Percentiles rank a stretch among this genome's conserved stretches.
These are phyloP conservation scores for Primulina huaijiensis DNA, from an alignment of 257 asterid genomes.

Conservation along the genomic window DNA sequence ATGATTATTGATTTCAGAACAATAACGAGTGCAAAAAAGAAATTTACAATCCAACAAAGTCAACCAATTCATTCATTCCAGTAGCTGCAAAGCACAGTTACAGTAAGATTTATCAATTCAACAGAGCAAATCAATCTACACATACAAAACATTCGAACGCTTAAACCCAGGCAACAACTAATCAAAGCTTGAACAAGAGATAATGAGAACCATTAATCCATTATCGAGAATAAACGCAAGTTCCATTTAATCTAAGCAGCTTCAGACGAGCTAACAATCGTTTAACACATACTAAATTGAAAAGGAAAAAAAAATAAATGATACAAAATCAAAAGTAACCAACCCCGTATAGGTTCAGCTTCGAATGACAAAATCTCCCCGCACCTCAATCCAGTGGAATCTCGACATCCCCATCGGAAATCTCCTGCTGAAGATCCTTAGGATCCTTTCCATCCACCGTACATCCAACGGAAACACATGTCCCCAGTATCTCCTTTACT, in stretches of 20 bases:
- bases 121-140: not conserved
- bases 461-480: slow-evolving; percentile 71
- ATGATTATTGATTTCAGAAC: too few relatives aligned
- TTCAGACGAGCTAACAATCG: slow-evolving; percentile 1
- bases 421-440: slow-evolving; percentile 71
- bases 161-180: not conserved
- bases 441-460: slow-evolving; percentile 70
- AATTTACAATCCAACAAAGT: not conserved
- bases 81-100: not conserved
- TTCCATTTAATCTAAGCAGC: slow-evolving; percentile 20
- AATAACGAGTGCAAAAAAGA: not conserved
- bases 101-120: not conserved
- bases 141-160: not conserved
- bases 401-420: slow-evolving; percentile 58
- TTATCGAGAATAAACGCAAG: slow-evolving; percentile 12
- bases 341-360: slow-evolving; percentile 11
- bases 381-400: slow-evolving; percentile 46
- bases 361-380: not conserved
- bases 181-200: not conserved
- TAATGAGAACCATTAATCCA: not conserved
- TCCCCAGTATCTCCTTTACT: slow-evolving; percentile 69
- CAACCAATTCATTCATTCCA: not conserved
- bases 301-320: slow-evolving; percentile 16
- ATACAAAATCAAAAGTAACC: slow-evolving; percentile 8
- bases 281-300: slow-evolving; percentile 16